These are phyloP conservation scores for Monosporascus cannonballus DNA, from an alignment of 2,329 filamentous ascomycete genomes.

Conservation along the genomic window DNA sequence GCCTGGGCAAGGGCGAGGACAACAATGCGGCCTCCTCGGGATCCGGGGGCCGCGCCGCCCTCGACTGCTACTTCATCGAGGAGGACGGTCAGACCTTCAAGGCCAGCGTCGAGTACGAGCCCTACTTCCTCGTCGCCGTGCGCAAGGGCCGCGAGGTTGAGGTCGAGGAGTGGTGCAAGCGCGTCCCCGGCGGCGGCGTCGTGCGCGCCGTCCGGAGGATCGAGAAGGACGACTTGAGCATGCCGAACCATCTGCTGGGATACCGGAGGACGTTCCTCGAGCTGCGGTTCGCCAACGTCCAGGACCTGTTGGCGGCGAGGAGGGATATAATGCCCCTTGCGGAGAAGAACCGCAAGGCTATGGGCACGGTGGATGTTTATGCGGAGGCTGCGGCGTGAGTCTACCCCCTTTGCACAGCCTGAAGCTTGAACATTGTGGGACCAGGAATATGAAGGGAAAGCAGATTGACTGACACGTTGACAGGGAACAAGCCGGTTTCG, in stretches of 20 bases:
- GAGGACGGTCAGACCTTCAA: slow-evolving; percentile 89
- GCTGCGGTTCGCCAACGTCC: slow-evolving; percentile 80
- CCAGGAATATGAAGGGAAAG: background rate
- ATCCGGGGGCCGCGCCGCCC: slow-evolving; percentile 76
- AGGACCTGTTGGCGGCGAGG: slow-evolving; percentile 77
- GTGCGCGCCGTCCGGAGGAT: slow-evolving; percentile 72
- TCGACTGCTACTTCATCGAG: slow-evolving; percentile 97
- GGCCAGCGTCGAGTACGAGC: slow-evolving; percentile 91
- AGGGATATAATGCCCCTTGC: slow-evolving; percentile 83
- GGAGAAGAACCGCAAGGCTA: slow-evolving; percentile 92
- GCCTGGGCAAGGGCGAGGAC: slow-evolving; percentile 63
- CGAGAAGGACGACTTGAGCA: slow-evolving; percentile 87
- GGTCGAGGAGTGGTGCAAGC: slow-evolving; percentile 90
- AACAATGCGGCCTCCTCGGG: slow-evolving; percentile 28
- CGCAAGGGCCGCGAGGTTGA: slow-evolving; percentile 84
- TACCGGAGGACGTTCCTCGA: slow-evolving; percentile 85
- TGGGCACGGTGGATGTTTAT: slow-evolving; percentile 97
- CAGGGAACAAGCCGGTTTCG: slow-evolving; percentile 49
- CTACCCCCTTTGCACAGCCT: background rate
- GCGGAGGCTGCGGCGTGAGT: slow-evolving; percentile 85
- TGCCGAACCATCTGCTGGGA: slow-evolving; percentile 93
- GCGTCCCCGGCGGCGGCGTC: slow-evolving; percentile 70
- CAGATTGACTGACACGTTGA: slow-evolving; percentile 8
- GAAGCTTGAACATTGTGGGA: background rate
- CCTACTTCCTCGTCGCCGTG: slow-evolving; percentile 89